phyloP scores from a whole-genome alignment of 768 basidiomycete genomes.

The Termitomyces sp. region DNA sequence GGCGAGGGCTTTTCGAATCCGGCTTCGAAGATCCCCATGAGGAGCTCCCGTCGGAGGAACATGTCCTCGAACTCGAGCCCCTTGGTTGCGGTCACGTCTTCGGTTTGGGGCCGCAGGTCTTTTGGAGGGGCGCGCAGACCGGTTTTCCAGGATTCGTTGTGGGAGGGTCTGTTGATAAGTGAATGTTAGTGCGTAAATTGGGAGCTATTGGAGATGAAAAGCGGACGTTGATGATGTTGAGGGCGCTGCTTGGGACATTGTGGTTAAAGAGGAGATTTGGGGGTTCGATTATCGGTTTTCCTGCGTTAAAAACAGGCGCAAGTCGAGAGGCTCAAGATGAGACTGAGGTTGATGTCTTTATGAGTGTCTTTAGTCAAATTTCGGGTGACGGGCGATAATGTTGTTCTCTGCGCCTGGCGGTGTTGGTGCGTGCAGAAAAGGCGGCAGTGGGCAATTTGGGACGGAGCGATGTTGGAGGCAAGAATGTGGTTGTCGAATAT shows the following conservation, averaged over 20 bases:
- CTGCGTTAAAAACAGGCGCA: slow-evolving; percentile 7
- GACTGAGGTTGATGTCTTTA: slow-evolving; percentile 11
- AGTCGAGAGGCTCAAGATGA: slow-evolving; percentile 11
- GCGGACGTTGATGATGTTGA: slow-evolving; percentile 33
- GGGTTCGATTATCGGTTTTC: slow-evolving; percentile 4
- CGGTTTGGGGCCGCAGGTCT: slow-evolving; percentile 93
- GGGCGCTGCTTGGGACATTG: slow-evolving; percentile 31
- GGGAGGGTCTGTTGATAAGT: slow-evolving; percentile 28
- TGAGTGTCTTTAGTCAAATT: slow-evolving; percentile 2
- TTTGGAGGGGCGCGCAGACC: slow-evolving; percentile 84
- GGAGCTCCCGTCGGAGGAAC: slow-evolving; percentile 86
- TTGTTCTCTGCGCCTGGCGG: slow-evolving; percentile 5
- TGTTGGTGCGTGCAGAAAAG: slow-evolving; percentile 2
- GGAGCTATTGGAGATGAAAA: slow-evolving; percentile 3
- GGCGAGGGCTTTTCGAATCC: slow-evolving; percentile 96
- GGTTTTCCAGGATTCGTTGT: slow-evolving; percentile 63
- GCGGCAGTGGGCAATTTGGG: neutral
- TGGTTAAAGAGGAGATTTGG: neutral
- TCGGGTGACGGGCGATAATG: neutral
- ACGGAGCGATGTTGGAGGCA: slow-evolving; percentile 5
- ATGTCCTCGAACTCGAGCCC: slow-evolving; percentile 97
- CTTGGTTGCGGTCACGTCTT: slow-evolving; percentile 93
- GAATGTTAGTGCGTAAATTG: neutral
- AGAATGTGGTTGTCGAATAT: neutral
- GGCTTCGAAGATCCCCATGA: slow-evolving; percentile 99